phyloP scores from a whole-genome alignment of 2,329 filamentous ascomycete species.

The Colletotrichum siamense region DNA sequence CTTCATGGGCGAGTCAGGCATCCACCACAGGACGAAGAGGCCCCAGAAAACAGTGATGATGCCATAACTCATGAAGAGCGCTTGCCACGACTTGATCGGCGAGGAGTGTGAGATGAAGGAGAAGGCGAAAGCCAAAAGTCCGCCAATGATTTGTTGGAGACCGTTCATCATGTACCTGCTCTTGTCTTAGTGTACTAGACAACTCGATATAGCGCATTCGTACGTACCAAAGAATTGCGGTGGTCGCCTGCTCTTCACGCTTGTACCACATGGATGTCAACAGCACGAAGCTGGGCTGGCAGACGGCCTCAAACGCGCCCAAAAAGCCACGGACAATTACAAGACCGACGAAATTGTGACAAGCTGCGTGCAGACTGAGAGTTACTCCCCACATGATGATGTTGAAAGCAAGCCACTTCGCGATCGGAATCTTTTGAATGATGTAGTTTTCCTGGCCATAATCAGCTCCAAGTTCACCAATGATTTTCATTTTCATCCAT shows the following conservation, averaged over 20 bases:
- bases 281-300: slow-evolving; percentile 50
- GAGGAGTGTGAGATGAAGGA: slow-evolving; percentile 32
- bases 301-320: slow-evolving; percentile 50
- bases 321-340: slow-evolving; percentile 46
- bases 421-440: slow-evolving; percentile 42
- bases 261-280: slow-evolving; percentile 37
- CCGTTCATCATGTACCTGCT: slow-evolving; percentile 39
- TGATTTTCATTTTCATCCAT: slow-evolving; percentile 21
- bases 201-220: rapidly evolving
- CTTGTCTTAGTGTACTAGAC: background rate
- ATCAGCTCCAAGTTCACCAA: background rate
- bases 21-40: slow-evolving; percentile 39
- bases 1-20: slow-evolving; percentile 57
- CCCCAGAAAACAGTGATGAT: slow-evolving; percentile 38
- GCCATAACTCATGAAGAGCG: slow-evolving; percentile 48
- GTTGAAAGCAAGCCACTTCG: slow-evolving; percentile 41
- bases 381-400: slow-evolving; percentile 49
- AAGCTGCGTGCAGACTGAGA: slow-evolving; percentile 36
- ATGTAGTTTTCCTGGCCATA: slow-evolving; percentile 23
- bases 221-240: slow-evolving; percentile 24
- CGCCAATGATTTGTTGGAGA: slow-evolving; percentile 42
- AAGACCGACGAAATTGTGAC: slow-evolving; percentile 43
- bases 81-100: slow-evolving; percentile 42
- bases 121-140: slow-evolving; percentile 42
- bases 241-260: slow-evolving; percentile 40